Conservation (phyloP, 2,329 filamentous ascomycete genomes). For the Elsinoe batatas region DNA sequence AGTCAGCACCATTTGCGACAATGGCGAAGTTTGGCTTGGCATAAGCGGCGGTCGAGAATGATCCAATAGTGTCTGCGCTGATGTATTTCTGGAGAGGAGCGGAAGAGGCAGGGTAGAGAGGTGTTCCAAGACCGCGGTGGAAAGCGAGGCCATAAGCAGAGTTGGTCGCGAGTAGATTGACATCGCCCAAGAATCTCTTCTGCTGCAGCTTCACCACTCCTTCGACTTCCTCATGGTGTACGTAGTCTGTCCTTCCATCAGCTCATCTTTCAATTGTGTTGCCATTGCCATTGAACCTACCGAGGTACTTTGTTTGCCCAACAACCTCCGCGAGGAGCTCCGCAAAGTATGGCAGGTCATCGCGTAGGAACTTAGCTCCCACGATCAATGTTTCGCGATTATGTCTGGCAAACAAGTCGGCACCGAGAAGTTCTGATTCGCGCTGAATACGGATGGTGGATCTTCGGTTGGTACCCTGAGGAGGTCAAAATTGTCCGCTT, state of each 20-base stretch:
- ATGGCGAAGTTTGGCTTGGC: conserved; percentile 84
- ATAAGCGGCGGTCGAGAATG: conserved; percentile 71
- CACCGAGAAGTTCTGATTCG: conserved; percentile 90
- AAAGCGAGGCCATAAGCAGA: conserved; percentile 79
- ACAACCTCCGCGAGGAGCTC: conserved; percentile 91
- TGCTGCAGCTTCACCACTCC: conserved; percentile 68
- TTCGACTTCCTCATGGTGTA: conserved; percentile 82
- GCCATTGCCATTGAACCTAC: conserved; percentile 32
- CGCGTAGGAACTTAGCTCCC: conserved; percentile 87
- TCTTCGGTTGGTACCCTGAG: conserved; percentile 72
- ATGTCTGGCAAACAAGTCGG: conserved; percentile 77
- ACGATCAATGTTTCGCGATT: conserved; percentile 88
- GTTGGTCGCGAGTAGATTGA: conserved; percentile 67
- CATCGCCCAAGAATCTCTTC: conserved; percentile 54
- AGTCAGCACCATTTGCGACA: conserved; percentile 76
- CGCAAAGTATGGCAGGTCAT: conserved; percentile 94
- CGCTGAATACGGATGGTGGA: conserved; percentile 86
- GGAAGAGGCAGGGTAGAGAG: conserved; percentile 62
- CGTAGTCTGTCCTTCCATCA: conserved; percentile 53
- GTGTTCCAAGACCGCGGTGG: conserved; percentile 80
- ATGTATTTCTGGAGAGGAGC: conserved; percentile 72
- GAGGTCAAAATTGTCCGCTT: conserved; percentile 15
- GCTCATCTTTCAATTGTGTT: conserved; percentile 18
- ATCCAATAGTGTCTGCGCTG: conserved; percentile 61
- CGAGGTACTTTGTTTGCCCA: conserved; percentile 73